These are phyloP conservation scores for Irpex sp. DNA, from an alignment of 1,284 basidiomycete genomes.

Conservation along the genomic window DNA sequence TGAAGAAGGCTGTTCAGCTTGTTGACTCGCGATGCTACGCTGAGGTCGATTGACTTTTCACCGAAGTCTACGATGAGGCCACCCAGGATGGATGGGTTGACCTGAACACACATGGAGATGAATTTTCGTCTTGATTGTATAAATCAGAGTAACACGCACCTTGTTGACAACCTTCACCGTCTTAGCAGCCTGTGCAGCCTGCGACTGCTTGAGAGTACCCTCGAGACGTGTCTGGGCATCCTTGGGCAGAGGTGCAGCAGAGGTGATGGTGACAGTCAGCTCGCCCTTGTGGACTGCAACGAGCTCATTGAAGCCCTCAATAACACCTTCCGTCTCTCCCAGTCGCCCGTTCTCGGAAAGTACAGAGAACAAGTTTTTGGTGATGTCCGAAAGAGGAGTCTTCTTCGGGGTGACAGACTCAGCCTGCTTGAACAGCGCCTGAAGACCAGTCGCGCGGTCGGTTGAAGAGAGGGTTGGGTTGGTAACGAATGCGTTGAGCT, in stretches of 20 bases:
- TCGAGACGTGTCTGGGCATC: slow-evolving; percentile 77
- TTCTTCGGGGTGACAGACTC: slow-evolving; percentile 61
- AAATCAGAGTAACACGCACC: slow-evolving; percentile 38
- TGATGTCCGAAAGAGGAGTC: slow-evolving; percentile 78
- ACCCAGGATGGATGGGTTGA: slow-evolving; percentile 85
- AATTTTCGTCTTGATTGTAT: background rate
- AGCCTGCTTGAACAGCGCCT: slow-evolving; percentile 59
- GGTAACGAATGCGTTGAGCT: slow-evolving; percentile 68
- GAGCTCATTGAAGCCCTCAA: slow-evolving; percentile 90
- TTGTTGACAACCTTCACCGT: slow-evolving; percentile 85
- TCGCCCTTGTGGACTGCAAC: slow-evolving; percentile 92
- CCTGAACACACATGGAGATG: slow-evolving; percentile 40
- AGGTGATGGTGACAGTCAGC: slow-evolving; percentile 90
- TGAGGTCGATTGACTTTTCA: slow-evolving; percentile 96
- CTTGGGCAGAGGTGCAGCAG: slow-evolving; percentile 75
- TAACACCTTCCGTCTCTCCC: slow-evolving; percentile 80
- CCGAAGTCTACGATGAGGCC: slow-evolving; percentile 96
- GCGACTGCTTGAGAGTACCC: slow-evolving; percentile 78
- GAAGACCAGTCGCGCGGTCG: slow-evolving; percentile 74
- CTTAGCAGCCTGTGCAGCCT: slow-evolving; percentile 83
- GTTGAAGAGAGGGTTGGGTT: slow-evolving; percentile 88
- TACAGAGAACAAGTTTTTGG: slow-evolving; percentile 89
- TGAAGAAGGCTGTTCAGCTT: slow-evolving; percentile 90
- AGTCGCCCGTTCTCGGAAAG: slow-evolving; percentile 95
- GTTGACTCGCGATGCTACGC: slow-evolving; percentile 89